Base-by-base conservation (phyloP, 192 early-diverging fungal genomes). In the Linderina pennispora region DNA sequence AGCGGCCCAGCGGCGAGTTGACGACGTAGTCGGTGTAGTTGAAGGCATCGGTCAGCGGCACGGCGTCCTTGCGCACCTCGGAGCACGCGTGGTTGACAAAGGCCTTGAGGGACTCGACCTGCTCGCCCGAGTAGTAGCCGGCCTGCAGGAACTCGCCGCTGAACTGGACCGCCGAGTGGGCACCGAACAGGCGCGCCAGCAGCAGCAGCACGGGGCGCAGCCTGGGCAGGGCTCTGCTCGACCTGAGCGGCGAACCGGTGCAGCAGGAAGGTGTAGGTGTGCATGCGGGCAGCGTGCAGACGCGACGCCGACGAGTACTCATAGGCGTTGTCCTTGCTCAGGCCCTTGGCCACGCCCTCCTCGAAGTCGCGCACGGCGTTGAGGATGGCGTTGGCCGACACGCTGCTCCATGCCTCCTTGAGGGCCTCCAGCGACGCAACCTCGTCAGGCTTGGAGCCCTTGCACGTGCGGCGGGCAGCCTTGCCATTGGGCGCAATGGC, bases 1-100 rank as follows among this genome's bases (percentile, higher is more conserved):
- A 81, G 28, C 85, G 77, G 39, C 92, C 92, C 16, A 94, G 59
- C 18, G 92, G 92, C 39, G 87, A 88, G 75, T 89, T 91, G 52
- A 94, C 67, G 19, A 94, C 81, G 57, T 86, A 92, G 62, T 94
- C 92, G 9, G 83, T 78, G 73, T 84, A 86, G 54, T 88, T 90
- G 71, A 92, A 94, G 17, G 88, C 74, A 62, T 94, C 92, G 18
- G 88, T 87, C 28, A 91, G 62, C 8, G 88, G 80, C 68, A 94
- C 83, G 31, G 85, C 85, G 46, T 92, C 82, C 38, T 80, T 69
- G 44, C 92, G 80, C n/a, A 94, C 66, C 24, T 64, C 69, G 9
- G 71, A 62, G 69, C 88, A 89, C 11, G 84, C 75, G 2, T 48
- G 45, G 42, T 77, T 82, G 40, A 89, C 83, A 52, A 77, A 65